Base-by-base conservation (phyloP, 1,284 basidiomycete genomes). In the Grifola frondosa region DNA sequence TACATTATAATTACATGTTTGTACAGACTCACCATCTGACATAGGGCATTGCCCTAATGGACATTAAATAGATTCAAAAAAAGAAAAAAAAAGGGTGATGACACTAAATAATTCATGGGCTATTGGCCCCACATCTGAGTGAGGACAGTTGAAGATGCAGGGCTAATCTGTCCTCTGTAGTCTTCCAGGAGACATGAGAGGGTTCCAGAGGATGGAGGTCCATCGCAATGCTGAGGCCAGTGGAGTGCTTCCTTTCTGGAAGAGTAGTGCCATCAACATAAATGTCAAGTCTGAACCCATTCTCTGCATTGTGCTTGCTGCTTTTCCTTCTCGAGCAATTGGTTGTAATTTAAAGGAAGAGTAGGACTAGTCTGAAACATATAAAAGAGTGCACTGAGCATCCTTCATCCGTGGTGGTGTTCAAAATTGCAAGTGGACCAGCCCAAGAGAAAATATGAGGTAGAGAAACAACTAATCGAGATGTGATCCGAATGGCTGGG, bases 141-240 rank as follows among this genome's bases (percentile, higher is more conserved):
- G 15, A 35, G 23, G 22, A 41, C 49, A 16, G 32, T 37, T 12
- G 37, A 31, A 22, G 51, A 49, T 13, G 47, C 42, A 16, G 46
- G 41, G 49, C 50, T 20, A 43, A 42, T 37, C 28, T 40, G 24
- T 38, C 45, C 30, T 41, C 50, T 9, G 55, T 49, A 13, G 49
- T 53, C 38, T 58, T 53, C 61, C 61, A 63, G 6, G 53, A 50
- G 20, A 63, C 52, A 20, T 61, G 57, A 13, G 61, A 56, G 11
- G 61, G 61, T 7, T 50, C 49, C 8, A 46, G 28, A 25, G 39
- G 35, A 20, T 49, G 52, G 9, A 46, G 28, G 24, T 56, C 58
- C 42, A 46, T 40, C 30, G 39, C 38, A 37, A 46, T 23, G 35
- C 42, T 48, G 39, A 44, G 40, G 52, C 23, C 30, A 37, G 52